phyloP scores from a whole-genome alignment of 257 asterid species.

The Galeopsis tetrahit region DNA sequence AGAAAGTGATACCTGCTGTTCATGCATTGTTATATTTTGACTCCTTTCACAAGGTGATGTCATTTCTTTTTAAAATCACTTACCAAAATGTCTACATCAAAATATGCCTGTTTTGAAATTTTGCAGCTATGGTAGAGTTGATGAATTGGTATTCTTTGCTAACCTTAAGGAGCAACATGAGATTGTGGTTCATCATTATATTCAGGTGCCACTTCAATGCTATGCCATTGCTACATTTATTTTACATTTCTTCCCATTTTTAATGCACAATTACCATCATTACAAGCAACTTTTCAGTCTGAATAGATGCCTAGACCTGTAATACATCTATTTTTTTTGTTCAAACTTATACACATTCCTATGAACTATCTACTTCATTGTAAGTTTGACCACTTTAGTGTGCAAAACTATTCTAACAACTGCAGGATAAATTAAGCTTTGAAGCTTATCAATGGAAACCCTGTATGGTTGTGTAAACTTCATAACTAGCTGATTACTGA shows the following conservation, averaged over 20 bases:
- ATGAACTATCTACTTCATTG: slow-evolving; percentile 8
- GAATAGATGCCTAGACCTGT: slow-evolving; percentile 19
- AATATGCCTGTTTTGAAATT: slow-evolving; percentile 36
- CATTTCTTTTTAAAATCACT: slow-evolving; percentile 22
- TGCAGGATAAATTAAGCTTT: background rate
- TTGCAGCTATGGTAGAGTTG: slow-evolving; percentile 95
- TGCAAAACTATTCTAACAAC: slow-evolving; percentile 20
- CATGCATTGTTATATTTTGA: slow-evolving; percentile 30
- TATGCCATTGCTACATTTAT: slow-evolving; percentile 3
- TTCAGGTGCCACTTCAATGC: slow-evolving; percentile 69
- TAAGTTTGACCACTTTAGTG: background rate
- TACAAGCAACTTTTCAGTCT: slow-evolving; percentile 7
- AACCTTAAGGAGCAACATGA: slow-evolving; percentile 91
- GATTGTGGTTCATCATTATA: slow-evolving; percentile 91
- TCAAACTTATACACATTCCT: slow-evolving; percentile 24
- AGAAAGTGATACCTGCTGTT: slow-evolving; percentile 11
- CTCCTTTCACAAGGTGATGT: slow-evolving; percentile 24
- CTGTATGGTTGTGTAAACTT: slow-evolving; percentile 16
- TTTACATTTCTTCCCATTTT: slow-evolving; percentile 20
- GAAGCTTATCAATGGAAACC: slow-evolving; percentile 25
- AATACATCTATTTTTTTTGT: background rate
- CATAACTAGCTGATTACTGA: slow-evolving; percentile 19
- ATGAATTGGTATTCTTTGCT: slow-evolving; percentile 97
- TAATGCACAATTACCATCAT: slow-evolving; percentile 6
- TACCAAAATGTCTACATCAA: slow-evolving; percentile 23